Evolutionary conservation across 2,329 filamentous ascomycete genomes (phyloP).

Genomic region (Incumbomyces delicatus): DNA sequence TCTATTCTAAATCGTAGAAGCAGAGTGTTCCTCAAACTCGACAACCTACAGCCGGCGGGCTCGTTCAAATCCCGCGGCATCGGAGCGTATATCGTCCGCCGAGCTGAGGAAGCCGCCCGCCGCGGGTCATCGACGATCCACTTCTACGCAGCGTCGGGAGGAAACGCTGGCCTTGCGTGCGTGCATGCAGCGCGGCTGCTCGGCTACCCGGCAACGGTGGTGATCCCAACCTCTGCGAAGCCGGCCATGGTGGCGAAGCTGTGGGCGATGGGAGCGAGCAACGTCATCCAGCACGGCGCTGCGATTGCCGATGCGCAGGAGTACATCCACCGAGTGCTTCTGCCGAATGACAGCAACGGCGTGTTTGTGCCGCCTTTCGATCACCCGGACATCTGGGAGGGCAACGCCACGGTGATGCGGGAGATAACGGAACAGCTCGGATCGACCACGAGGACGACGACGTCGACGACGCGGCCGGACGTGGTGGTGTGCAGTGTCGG

Average conservation of each 20-base stretch:
- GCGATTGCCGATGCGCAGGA: slow-evolving; percentile 31
- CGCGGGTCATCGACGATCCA: too few species aligned
- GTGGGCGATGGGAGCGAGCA: slow-evolving; percentile 51
- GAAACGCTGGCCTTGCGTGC: slow-evolving; percentile 76
- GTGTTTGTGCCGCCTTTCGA: slow-evolving; percentile 43
- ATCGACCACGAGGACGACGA: too few species aligned
- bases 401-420: slow-evolving; percentile 36
- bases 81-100: slow-evolving; percentile 17
- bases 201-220: slow-evolving; percentile 59
- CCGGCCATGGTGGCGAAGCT: slow-evolving; percentile 64
- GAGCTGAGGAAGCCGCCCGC: too few species aligned
- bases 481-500: slow-evolving; percentile 69
- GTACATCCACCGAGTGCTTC: slow-evolving; percentile 21
- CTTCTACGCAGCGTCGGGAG: slow-evolving; percentile 50
- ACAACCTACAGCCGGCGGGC: slow-evolving; percentile 72
- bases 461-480: slow-evolving; percentile 49
- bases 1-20: slow-evolving; percentile 25
- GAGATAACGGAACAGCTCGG: slow-evolving; percentile 33
- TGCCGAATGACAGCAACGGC: slow-evolving; percentile 13
- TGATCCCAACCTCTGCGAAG: slow-evolving; percentile 58
- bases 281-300: slow-evolving; percentile 59
- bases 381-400: slow-evolving; percentile 37
- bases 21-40: slow-evolving; percentile 75
- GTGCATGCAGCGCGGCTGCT: slow-evolving; percentile 61
- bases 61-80: slow-evolving; percentile 64